Evolutionary conservation across 2,329 filamentous ascomycete species (phyloP), one percentile per base, ranked within the genome.

Genomic region (Cryphonectria japonica): DNA sequence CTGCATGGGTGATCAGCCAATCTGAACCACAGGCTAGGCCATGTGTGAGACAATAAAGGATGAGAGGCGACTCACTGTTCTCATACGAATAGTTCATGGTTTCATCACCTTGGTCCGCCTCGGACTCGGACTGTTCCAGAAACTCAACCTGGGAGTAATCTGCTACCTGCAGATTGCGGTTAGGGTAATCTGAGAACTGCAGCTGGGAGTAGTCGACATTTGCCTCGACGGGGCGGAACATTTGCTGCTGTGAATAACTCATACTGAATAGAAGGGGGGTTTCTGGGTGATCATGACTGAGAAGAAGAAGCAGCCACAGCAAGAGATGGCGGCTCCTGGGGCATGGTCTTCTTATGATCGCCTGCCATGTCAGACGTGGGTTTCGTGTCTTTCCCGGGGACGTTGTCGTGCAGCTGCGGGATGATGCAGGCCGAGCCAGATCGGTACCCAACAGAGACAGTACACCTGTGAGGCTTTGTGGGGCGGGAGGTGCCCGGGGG

Each of bases 111-210:
- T 78, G 76, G 54, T 83, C 83, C 19, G 76, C 77, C n/a, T 85
- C 83, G 66, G 82, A 82, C 70, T 84, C 79, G 54, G 79, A 77
- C 13, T 77, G 73, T 67, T 81, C 77, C 67, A 79, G 80, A 75
- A 80, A 85, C 73, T 83, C 78, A 66, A 85, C 76, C 43, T 83
- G 78, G 72, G 81, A 82, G 77, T 82, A 85, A 75, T 85, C 77
- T 73, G 77, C 74, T 64, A 78, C 75, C 75, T 82, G 79, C 67
- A 84, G 75, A 69, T 81, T 75, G 75, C 80, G 81, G 59, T 69
- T 71, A 69, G 71, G 64, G 78, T 81, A 85, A 76, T 83, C 78
- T 73, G 82, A 80, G 72, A 78, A 81, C 74, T 83, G 79, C 70
- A 84, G 78, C 74, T 80, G 75, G 71, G 76, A 75, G 74, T 76